Evolutionary conservation across 805 yeast species (phyloP).

Genomic region (Yarrowia bubula): DNA sequence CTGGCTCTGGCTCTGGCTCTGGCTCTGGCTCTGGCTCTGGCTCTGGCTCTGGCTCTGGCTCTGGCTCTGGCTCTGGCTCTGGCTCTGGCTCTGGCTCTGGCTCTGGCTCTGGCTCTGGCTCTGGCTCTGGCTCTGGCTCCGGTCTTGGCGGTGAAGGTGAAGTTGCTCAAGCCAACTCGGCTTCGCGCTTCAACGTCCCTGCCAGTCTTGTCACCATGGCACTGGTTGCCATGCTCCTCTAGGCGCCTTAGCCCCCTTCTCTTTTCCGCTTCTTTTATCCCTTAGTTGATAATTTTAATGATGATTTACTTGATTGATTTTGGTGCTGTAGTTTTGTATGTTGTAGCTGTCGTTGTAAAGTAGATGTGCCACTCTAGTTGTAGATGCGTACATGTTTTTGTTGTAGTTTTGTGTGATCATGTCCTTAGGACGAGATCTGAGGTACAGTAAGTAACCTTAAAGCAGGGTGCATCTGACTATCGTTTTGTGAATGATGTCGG

Average conservation of each 20-base stretch:
- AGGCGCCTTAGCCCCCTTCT: not conserved
- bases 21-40: not conserved
- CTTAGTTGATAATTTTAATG: not conserved
- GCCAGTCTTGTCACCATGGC: not conserved
- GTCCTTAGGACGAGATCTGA: too few relatives aligned
- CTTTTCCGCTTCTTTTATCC: not conserved
- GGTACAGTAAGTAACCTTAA: too few relatives aligned
- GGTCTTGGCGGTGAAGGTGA: not conserved
- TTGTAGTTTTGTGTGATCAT: too few relatives aligned
- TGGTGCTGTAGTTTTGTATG: not conserved
- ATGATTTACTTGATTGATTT: not conserved
- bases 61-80: not conserved
- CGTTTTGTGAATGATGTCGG: too few relatives aligned
- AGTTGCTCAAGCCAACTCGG: not conserved
- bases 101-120: not conserved
- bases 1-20: not conserved
- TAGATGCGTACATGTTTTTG: not conserved
- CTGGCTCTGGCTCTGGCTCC: not conserved
- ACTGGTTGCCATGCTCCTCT: not conserved
- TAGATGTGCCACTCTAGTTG: too few relatives aligned
- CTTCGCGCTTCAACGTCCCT: not conserved
- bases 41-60: not conserved
- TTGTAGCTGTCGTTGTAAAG: not conserved
- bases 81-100: not conserved
- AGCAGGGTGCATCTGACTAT: too few relatives aligned